phyloP scores from a whole-genome alignment of 1,284 basidiomycete species.

The Megacollybia platyphylla region DNA sequence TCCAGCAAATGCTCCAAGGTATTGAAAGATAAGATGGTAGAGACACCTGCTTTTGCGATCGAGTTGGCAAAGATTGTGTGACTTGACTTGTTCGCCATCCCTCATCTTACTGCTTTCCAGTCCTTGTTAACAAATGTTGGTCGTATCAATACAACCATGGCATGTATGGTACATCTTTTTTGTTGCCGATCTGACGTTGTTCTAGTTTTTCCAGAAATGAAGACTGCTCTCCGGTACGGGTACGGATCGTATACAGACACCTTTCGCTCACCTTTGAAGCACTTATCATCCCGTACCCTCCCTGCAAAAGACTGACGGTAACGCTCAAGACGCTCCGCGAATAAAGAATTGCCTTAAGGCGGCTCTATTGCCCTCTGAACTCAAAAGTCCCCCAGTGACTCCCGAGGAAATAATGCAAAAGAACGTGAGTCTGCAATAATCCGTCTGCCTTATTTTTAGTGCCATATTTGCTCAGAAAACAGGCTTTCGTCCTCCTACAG shows the following conservation, averaged over 20 bases:
- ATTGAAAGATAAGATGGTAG: constrained; percentile 75
- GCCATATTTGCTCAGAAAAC: constrained; percentile 24
- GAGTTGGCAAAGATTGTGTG: constrained; percentile 65
- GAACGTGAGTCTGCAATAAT: constrained; percentile 27
- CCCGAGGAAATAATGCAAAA: constrained; percentile 59
- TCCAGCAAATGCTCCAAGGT: constrained; percentile 80
- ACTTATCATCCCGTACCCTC: constrained; percentile 59
- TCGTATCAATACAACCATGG: constrained; percentile 90
- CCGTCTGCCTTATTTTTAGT: constrained; percentile 5
- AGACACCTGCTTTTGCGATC: constrained; percentile 66
- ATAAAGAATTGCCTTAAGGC: constrained; percentile 72
- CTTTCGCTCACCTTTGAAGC: constrained; percentile 15
- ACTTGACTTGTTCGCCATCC: too few species aligned
- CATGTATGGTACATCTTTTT: constrained; percentile 37
- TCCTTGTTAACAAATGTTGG: constrained; percentile 84
- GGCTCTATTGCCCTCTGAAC: constrained; percentile 63
- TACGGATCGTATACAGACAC: neutral
- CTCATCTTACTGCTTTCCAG: too few species aligned
- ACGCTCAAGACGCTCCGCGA: constrained; percentile 75
- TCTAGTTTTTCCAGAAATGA: constrained; percentile 74
- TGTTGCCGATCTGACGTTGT: neutral
- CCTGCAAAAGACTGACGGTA: constrained; percentile 71
- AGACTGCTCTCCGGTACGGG: constrained; percentile 65
- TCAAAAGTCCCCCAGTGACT: constrained; percentile 36
- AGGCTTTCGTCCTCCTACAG: constrained; percentile 60